A percentile compares a stretch with the other conserved stretches of the same genome.
These are phyloP conservation scores for Papiliotrema flavescens DNA, from an alignment of 1,284 basidiomycete species.

Conservation along the genomic window DNA sequence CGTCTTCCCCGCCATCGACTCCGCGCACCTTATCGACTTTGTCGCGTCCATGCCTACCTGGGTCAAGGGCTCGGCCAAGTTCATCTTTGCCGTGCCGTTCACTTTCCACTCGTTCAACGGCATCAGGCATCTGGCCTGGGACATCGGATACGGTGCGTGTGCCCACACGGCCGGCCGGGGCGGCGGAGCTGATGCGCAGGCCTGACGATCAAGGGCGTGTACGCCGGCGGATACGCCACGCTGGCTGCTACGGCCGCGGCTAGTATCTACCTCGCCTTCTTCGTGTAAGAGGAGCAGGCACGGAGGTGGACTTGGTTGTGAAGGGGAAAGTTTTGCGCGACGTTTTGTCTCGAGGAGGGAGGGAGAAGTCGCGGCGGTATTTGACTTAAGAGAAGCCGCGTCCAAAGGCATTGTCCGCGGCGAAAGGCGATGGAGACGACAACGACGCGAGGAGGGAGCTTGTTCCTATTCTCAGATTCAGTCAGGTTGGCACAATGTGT, in stretches of 20 bases:
- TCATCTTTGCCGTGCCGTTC: slow-evolving; percentile 74
- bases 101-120: slow-evolving; percentile 91
- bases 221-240: slow-evolving; percentile 75
- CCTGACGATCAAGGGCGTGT: slow-evolving; percentile 72
- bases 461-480: neutral
- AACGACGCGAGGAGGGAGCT: neutral
- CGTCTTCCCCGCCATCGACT: slow-evolving; percentile 60
- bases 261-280: slow-evolving; percentile 63
- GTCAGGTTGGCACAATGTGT: neutral
- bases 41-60: slow-evolving; percentile 63
- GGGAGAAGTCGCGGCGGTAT: neutral
- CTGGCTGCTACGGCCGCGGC: slow-evolving; percentile 73
- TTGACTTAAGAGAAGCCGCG: too few relatives aligned
- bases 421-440: neutral
- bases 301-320: too few relatives aligned
- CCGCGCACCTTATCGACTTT: slow-evolving; percentile 69
- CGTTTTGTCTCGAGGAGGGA: neutral
- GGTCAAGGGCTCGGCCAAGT: slow-evolving; percentile 71
- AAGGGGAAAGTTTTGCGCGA: too few relatives aligned
- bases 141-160: slow-evolving; percentile 77
- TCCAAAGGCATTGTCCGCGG: too few relatives aligned
- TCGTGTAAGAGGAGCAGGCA: slow-evolving; percentile 31
- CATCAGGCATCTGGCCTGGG: slow-evolving; percentile 87
- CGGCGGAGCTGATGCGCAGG: slow-evolving; percentile 54
- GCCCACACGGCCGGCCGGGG: neutral